Evolutionary conservation across 23 red algal species (phyloP).

Genomic region (Chondrus crispus): DNA sequence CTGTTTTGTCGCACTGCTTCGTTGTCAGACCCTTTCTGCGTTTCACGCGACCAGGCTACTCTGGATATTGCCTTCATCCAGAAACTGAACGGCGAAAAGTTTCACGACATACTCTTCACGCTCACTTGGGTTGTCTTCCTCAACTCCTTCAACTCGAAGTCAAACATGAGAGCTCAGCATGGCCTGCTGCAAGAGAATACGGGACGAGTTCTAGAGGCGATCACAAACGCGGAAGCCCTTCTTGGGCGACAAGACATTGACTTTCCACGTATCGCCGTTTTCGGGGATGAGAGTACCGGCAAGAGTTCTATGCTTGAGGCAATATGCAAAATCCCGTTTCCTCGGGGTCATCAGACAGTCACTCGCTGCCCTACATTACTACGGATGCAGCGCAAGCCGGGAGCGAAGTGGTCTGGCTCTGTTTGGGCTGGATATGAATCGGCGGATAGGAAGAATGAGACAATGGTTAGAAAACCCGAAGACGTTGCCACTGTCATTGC

Average conservation of each 20-base stretch:
- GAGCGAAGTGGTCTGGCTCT: neutral
- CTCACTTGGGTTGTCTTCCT: too few relatives aligned
- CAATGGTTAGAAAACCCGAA: neutral
- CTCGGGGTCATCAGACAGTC: neutral
- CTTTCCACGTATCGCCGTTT: constrained; percentile 34
- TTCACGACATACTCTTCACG: too few relatives aligned
- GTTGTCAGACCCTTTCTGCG: too few relatives aligned
- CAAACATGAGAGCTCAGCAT: too few relatives aligned
- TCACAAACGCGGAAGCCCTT: constrained; percentile 1
- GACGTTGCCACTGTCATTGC: neutral
- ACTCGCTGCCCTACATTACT: constrained; percentile 12
- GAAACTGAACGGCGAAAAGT: too few relatives aligned
- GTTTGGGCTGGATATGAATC: neutral
- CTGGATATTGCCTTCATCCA: too few relatives aligned
- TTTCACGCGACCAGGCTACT: too few relatives aligned
- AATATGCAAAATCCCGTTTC: constrained; percentile 31
- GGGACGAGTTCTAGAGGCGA: neutral
- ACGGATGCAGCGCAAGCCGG: neutral
- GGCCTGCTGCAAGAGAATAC: neutral
- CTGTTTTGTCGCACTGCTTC: too few relatives aligned
- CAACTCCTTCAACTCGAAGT: too few relatives aligned
- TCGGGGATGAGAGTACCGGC: constrained; percentile 16
- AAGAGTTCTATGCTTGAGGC: constrained; percentile 38
- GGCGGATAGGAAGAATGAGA: neutral
- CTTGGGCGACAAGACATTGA: constrained; percentile 6